phyloP scores from a whole-genome alignment of 2,329 filamentous ascomycete genomes.

The Botrytis pseudocinerea region DNA sequence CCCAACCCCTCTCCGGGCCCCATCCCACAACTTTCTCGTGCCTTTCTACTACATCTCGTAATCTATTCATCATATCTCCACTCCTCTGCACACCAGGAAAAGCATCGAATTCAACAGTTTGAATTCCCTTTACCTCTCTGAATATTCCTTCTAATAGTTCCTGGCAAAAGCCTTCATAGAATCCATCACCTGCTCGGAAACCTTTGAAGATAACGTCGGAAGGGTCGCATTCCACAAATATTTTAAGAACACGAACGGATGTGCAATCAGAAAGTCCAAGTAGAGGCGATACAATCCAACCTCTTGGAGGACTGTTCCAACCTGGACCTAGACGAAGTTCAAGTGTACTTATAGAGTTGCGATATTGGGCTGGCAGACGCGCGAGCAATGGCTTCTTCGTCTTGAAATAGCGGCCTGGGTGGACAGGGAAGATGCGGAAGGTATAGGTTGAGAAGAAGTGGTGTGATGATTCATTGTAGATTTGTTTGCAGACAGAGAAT shows the following conservation, averaged over 20 bases:
- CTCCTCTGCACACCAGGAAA: slow-evolving; percentile 64
- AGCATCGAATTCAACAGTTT: slow-evolving; percentile 68
- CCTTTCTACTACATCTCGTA: slow-evolving; percentile 54
- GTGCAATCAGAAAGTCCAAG: slow-evolving; percentile 64
- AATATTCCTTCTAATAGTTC: slow-evolving; percentile 59
- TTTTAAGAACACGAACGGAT: slow-evolving; percentile 58
- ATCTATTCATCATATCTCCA: slow-evolving; percentile 62
- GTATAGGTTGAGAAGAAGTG: slow-evolving; percentile 64
- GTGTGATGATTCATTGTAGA: slow-evolving; percentile 64
- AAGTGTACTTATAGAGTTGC: slow-evolving; percentile 60
- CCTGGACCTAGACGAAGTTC: slow-evolving; percentile 73
- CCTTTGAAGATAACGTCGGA: slow-evolving; percentile 67
- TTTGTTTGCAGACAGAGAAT: slow-evolving; percentile 59
- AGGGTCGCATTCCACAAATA: slow-evolving; percentile 74
- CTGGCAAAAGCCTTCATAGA: slow-evolving; percentile 68
- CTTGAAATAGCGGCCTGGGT: slow-evolving; percentile 67
- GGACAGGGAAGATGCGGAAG: slow-evolving; percentile 67
- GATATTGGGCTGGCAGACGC: slow-evolving; percentile 61
- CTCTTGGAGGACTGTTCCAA: slow-evolving; percentile 67
- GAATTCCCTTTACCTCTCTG: slow-evolving; percentile 55
- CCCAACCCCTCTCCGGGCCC: slow-evolving; percentile 66
- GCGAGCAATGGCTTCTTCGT: slow-evolving; percentile 70
- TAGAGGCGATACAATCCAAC: slow-evolving; percentile 67
- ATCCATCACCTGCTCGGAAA: slow-evolving; percentile 59
- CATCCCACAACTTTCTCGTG: slow-evolving; percentile 59